These are phyloP conservation scores for Fallopia convolvulus DNA, from an alignment of 148 eudicot genomes.

Conservation along the genomic window DNA sequence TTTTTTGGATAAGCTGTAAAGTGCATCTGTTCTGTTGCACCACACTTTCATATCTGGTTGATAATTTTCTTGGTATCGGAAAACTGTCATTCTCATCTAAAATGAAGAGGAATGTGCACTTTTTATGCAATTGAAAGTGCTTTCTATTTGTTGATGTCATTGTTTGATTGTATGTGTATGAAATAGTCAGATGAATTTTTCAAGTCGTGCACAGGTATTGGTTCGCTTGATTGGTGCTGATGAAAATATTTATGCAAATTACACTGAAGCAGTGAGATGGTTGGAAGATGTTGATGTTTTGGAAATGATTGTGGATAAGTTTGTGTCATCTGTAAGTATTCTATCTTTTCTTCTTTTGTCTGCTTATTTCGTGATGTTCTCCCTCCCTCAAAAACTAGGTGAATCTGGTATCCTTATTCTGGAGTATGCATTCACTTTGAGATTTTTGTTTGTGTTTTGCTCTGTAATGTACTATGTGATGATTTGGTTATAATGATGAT, in stretches of 20 bases:
- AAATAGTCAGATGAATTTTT: background rate
- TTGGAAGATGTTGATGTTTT: constrained; percentile 80
- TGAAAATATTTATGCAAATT: constrained; percentile 73
- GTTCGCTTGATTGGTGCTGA: constrained; percentile 95
- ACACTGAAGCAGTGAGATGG: constrained; percentile 74
- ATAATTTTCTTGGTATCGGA: background rate
- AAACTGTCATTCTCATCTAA: background rate
- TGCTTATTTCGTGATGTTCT: background rate
- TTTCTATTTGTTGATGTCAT: background rate
- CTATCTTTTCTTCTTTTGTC: background rate
- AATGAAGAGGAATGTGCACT: background rate
- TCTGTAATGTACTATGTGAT: background rate
- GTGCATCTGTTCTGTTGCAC: background rate
- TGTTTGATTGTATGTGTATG: background rate
- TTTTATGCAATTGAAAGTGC: background rate
- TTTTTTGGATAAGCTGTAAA: background rate
- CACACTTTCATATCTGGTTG: background rate
- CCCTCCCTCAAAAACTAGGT: background rate
- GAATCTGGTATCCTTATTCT: background rate
- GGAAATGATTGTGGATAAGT: constrained; percentile 92
- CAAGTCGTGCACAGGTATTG: constrained; percentile 49
- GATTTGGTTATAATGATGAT: background rate
- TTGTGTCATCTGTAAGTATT: constrained; percentile 80
- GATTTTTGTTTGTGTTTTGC: background rate
- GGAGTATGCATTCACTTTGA: background rate